Conservation (phyloP, 116 monocot genomes). For the Papilionanthe hybrid region DNA sequence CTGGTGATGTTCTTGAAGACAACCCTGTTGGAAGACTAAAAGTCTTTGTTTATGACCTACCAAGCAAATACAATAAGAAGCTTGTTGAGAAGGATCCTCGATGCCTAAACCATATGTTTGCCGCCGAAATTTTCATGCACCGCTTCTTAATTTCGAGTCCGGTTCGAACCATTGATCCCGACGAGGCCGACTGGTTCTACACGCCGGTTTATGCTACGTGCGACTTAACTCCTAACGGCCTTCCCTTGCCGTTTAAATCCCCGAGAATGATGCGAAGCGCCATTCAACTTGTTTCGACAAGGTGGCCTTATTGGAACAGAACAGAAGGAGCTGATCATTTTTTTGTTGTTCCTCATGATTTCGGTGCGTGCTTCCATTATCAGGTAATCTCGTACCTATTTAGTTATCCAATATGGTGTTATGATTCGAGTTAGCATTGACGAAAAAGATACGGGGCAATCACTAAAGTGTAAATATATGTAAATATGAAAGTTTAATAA, state of each 20-base stretch:
- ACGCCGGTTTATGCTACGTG: slow-evolving; percentile 81
- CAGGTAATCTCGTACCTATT: slow-evolving; percentile 29
- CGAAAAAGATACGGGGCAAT: too few relatives aligned
- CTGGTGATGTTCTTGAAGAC: slow-evolving; percentile 87
- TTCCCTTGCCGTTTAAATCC: slow-evolving; percentile 79
- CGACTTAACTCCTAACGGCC: slow-evolving; percentile 64
- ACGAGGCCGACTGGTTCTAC: slow-evolving; percentile 94
- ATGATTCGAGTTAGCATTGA: neutral
- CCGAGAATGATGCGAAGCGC: slow-evolving; percentile 88
- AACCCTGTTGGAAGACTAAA: slow-evolving; percentile 77
- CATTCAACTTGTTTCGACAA: slow-evolving; percentile 58
- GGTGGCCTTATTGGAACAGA: slow-evolving; percentile 84
- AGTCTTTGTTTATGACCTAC: slow-evolving; percentile 78
- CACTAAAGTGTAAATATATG: too few relatives aligned
- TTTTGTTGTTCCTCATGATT: slow-evolving; percentile 85
- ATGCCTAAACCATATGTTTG: slow-evolving; percentile 90
- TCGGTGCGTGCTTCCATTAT: slow-evolving; percentile 86
- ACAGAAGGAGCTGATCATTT: slow-evolving; percentile 89
- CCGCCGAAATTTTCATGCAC: slow-evolving; percentile 87
- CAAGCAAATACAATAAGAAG: slow-evolving; percentile 84
- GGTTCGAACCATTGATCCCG: slow-evolving; percentile 77
- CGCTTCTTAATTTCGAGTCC: slow-evolving; percentile 80
- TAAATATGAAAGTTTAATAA: too few relatives aligned
- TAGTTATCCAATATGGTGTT: neutral
- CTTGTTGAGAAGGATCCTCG: slow-evolving; percentile 72